These are phyloP conservation scores for Barnettozyma pratensis DNA, from an alignment of 805 yeast species.

Conservation along the genomic window DNA sequence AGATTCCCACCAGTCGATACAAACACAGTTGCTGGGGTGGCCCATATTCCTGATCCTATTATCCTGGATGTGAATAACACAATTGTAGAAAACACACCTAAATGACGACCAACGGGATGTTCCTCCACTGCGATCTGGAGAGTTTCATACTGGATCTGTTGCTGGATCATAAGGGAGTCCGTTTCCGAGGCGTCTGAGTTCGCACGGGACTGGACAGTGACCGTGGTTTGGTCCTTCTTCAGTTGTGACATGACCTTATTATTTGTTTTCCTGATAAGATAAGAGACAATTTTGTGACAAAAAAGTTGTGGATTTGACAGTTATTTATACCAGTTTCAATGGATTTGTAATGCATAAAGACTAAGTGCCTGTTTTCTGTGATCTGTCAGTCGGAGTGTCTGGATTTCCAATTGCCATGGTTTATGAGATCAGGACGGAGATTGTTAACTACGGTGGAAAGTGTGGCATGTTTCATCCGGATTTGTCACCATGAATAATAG, in stretches of 20 bases:
- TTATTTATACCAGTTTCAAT: no score
- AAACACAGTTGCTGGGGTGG: constrained; percentile 63
- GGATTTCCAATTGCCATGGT: no score
- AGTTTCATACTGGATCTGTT: neutral
- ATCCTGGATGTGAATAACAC: constrained; percentile 63
- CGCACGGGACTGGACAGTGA: constrained; percentile 14
- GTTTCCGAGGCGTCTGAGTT: constrained; percentile 19
- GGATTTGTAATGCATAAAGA: no score
- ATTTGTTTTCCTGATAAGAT: no score
- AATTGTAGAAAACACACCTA: constrained; percentile 64
- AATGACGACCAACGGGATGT: constrained; percentile 66
- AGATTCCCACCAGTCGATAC: constrained; percentile 66
- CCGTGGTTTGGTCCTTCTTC: constrained; percentile 11
- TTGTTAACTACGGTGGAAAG: no score
- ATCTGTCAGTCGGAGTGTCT: no score
- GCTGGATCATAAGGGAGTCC: neutral
- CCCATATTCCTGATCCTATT: constrained; percentile 75
- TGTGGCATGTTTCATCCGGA: no score
- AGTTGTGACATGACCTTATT: neutral
- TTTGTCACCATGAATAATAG: no score
- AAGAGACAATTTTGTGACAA: no score
- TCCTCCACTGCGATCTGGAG: constrained; percentile 18
- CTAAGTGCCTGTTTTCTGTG: no score
- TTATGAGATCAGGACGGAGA: no score
- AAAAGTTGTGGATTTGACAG: no score